phyloP scores from a whole-genome alignment of 2,329 filamentous ascomycete species.

The Colletotrichum kahawae region DNA sequence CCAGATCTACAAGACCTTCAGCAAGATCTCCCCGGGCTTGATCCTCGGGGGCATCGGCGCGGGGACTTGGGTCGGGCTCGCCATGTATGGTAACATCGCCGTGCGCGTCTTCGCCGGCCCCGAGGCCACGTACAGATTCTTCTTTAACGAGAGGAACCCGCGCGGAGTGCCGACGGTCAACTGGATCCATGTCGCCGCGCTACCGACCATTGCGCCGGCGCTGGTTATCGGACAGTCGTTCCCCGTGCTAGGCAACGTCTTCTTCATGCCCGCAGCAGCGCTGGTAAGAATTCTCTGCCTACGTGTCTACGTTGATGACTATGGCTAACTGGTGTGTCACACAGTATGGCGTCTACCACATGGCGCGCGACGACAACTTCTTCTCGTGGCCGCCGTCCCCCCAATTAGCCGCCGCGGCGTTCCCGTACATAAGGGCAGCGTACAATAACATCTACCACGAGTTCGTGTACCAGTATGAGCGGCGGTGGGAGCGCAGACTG shows the following conservation, averaged over 20 bases:
- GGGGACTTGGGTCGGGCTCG: conserved; percentile 56
- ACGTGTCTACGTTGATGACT: neutral
- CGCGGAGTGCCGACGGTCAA: conserved; percentile 17
- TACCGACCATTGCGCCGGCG: conserved; percentile 52
- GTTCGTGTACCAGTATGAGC: conserved; percentile 52
- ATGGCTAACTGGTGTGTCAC: neutral
- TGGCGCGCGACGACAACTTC: conserved; percentile 49
- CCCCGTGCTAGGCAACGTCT: conserved; percentile 45
- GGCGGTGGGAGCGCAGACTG: conserved; percentile 52
- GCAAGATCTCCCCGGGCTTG: conserved; percentile 63
- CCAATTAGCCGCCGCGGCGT: conserved; percentile 52
- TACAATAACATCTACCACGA: conserved; percentile 53
- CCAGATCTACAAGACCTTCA: conserved; percentile 58
- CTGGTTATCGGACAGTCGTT: conserved; percentile 49
- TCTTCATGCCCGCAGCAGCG: conserved; percentile 47
- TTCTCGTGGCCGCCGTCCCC: conserved; percentile 60
- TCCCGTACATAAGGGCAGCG: conserved; percentile 50
- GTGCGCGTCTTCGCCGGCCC: conserved; percentile 58
- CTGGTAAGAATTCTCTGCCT: conserved; percentile 36
- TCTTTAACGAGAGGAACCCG: conserved; percentile 17
- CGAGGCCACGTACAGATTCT: conserved; percentile 31
- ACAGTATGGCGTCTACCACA: conserved; percentile 53
- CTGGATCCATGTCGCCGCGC: conserved; percentile 15
- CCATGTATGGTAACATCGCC: conserved; percentile 57
- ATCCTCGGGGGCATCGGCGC: conserved; percentile 65